phyloP scores from a whole-genome alignment of 2,329 filamentous ascomycete genomes.

The Elsinoe arachidis region DNA sequence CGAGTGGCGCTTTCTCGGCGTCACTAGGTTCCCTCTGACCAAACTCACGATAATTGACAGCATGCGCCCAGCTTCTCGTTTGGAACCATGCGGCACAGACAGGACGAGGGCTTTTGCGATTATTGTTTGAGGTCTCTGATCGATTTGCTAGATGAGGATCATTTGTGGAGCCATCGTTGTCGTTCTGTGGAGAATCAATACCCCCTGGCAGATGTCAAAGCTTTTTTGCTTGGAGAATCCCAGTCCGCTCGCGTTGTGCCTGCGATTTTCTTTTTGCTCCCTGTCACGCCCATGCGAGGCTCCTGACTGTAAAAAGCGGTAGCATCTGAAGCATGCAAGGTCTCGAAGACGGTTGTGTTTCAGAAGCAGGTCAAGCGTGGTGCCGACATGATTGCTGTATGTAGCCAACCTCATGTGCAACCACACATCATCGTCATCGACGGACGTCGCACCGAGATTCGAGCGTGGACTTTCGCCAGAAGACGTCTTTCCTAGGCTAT shows the following conservation, averaged over 20 bases:
- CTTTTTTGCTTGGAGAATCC: not conserved
- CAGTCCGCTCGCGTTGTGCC: not conserved
- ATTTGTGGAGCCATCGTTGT: not conserved
- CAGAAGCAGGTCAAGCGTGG: not conserved
- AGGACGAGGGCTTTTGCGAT: conserved; percentile 3
- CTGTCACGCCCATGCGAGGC: not conserved
- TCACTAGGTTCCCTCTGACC: conserved; percentile 2
- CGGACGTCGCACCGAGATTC: not conserved
- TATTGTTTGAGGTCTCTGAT: conserved; percentile 5
- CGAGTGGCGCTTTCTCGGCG: conserved; percentile 5
- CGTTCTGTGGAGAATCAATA: conserved; percentile 1
- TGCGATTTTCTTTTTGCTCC: not conserved
- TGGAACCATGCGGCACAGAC: conserved; percentile 4
- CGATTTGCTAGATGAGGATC: conserved; percentile 5
- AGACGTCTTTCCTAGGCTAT: not conserved
- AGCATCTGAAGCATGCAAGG: not conserved
- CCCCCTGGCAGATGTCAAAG: conserved; percentile 5
- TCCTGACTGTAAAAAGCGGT: not conserved
- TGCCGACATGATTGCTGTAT: conserved; percentile 3
- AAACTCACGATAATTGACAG: conserved; percentile 10
- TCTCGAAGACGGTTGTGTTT: conserved; percentile 4
- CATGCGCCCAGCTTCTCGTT: conserved; percentile 2
- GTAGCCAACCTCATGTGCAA: not conserved
- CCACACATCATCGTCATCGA: not conserved
- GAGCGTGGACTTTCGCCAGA: not conserved